Conservation (phyloP, 768 basidiomycete genomes). For the Phaeotremella skinneri region DNA sequence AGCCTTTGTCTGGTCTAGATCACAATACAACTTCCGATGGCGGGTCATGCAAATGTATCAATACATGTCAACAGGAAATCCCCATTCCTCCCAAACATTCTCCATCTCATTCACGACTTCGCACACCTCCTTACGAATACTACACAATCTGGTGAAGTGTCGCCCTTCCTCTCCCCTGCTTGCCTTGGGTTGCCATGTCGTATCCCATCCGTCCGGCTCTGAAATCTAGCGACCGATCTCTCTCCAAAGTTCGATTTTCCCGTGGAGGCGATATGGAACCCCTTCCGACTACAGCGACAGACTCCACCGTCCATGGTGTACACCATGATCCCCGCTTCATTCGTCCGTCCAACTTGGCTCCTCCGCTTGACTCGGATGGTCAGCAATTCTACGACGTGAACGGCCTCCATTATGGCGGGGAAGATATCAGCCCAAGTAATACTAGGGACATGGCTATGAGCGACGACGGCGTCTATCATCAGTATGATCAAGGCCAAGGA, state of each 20-base stretch:
- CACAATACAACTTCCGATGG: neutral
- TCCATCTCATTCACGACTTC: neutral
- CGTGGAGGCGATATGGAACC: conserved; percentile 29
- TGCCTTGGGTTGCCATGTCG: conserved; percentile 8
- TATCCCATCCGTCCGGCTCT: conserved; percentile 26
- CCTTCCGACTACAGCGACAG: conserved; percentile 26
- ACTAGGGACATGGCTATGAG: neutral
- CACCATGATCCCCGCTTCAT: conserved; percentile 7
- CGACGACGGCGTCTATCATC: neutral
- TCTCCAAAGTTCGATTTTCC: conserved; percentile 33
- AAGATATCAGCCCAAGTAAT: neutral
- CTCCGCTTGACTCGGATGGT: neutral
- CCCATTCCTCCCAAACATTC: neutral
- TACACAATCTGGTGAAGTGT: too few species aligned
- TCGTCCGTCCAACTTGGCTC: neutral
- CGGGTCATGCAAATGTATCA: neutral
- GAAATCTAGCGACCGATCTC: conserved; percentile 22
- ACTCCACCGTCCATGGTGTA: conserved; percentile 21
- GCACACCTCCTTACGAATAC: neutral
- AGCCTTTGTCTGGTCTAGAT: neutral
- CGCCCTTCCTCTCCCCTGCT: neutral
- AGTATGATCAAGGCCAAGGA: neutral
- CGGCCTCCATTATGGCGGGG: neutral
- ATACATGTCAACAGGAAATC: neutral
- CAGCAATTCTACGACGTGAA: conserved; percentile 1